Evolutionary conservation across 2,329 filamentous ascomycete genomes (phyloP), one percentile per base, ranked within the genome.

Genomic region (Colletotrichum acutatum): DNA sequence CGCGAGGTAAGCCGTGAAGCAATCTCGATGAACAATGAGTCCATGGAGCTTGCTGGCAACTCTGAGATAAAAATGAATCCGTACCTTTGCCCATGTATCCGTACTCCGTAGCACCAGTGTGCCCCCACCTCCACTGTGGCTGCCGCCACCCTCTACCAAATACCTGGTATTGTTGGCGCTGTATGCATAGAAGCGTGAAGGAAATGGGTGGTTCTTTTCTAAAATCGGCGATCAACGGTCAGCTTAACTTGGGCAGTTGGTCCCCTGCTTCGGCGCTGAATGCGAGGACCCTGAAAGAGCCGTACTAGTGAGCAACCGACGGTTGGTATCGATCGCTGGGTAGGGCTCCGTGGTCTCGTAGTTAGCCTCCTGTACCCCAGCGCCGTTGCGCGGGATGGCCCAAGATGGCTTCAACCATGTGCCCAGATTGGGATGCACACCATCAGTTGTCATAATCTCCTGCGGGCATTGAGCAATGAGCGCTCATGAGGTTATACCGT

Each of bases 321-420:
- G 32, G 59, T 28, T 30, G 53, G 66, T 64, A 68, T 68, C 30
- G 65, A 68, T 69, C 66, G 32, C 42, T 56, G 56, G 28, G 60
- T 34, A 69, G 60, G 60, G 70, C 66, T 57, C 28, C n/a, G 16
- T 42, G 37, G 37, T 42, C 37, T n/a, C 28, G 22, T 54, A n/a
- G 59, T 54, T 69, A 72, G 66, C 64, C 26, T 56, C 24, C 70
- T 63, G 59, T 37, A 72, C 68, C 68, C 68, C 68, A 56, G 68
- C 46, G 63, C 34, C 62, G 28, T 34, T 53, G 62, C 66, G 59
- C 66, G 62, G 58, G 28, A 63, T 49, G 66, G 42, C 59, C 66
- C 54, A 60, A 61, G 56, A 46, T 52, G 66, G 54, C 42, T 52
- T 70, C 46, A 65, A 46, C 49, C 53, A 59, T 46, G 42, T 60